Evolutionary conservation across 345 rosid genomes (phyloP), one percentile per base, ranked within the genome.

Genomic region (Salix purpurea): DNA sequence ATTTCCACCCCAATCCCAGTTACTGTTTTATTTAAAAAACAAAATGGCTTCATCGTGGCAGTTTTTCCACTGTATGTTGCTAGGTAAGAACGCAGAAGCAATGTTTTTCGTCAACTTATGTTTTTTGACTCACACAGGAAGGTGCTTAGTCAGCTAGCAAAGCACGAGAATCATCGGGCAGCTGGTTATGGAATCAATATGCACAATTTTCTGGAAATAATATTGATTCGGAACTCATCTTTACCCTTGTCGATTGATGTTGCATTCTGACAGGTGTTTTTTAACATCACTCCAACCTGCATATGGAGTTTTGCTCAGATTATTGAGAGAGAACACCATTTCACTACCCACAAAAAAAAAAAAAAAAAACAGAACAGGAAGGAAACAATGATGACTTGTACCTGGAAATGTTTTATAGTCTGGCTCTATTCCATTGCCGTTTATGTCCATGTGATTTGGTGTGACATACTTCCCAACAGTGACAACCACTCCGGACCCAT

Each of bases 401-500:
- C 97, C 97, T 78, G 97, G 97, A 70, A 90, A 42, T 46, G 80
- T 88, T 77, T 66, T 82, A 84, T 77, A 90, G 78, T 95, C 97
- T 44, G 97, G 93, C 75, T 95, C 92, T 18, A 92, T 91, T 77
- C 99, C 97, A 48, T 91, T 91, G 75, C 99, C 97, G 75, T 95
- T 95, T 83, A 93, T 90, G 83, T 95, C 98, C 92, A 83, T 79
- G 71, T 88, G 97, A 79, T 90, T 89, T 42, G 99, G 98, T 21
- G 98, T 95, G 67, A 89, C 97, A 74, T 93, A 93, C 84, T 91
- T 93, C 66, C 99, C 96, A 21, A 91, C 83, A 46, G 97, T 90
- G 76, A 93, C 91, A 62, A 88, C 94, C 69, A 95, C 90, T 66
- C 98, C 99, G 65, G 98, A 95, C 60, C 99, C 97, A 82, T 95